Evolutionary conservation across 1,139 yeast genomes (phyloP).

Genomic region (Meyerozyma athensensis): DNA sequence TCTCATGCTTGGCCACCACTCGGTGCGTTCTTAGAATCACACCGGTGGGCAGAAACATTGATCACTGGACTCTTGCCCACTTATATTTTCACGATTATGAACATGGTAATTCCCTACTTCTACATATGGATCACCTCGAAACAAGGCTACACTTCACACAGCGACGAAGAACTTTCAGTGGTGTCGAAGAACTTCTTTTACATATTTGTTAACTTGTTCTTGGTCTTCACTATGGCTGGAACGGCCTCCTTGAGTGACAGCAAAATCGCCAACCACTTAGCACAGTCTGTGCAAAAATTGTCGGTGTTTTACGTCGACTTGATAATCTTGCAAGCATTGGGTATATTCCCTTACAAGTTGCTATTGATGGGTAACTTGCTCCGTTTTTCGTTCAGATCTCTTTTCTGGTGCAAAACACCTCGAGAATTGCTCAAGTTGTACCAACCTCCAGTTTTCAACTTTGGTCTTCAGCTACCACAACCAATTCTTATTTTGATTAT

Average conservation of each 20-base stretch:
- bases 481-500: constrained; percentile 73
- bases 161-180: constrained; percentile 71
- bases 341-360: constrained; percentile 71
- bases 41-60: constrained; percentile 65
- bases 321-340: constrained; percentile 70
- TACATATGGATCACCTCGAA: constrained; percentile 61
- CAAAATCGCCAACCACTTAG: constrained; percentile 67
- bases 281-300: constrained; percentile 63
- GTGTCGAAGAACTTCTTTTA: constrained; percentile 75
- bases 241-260: constrained; percentile 78
- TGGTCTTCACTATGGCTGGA: constrained; percentile 77
- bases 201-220: constrained; percentile 70
- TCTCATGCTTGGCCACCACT: constrained; percentile 69
- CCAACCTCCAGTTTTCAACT: constrained; percentile 74
- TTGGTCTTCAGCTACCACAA: constrained; percentile 78
- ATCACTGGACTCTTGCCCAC: constrained; percentile 77
- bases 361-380: constrained; percentile 45
- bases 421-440: constrained; percentile 65
- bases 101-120: constrained; percentile 63
- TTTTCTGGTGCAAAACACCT: constrained; percentile 43
- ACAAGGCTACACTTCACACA: constrained; percentile 71
- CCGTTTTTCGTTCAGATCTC: constrained; percentile 15
- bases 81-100: constrained; percentile 64
- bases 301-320: constrained; percentile 72
- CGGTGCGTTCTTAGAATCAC: constrained; percentile 53